Percentiles rank a stretch among this genome's conserved stretches.
Conservation (phyloP, 306 rosid species). For the Vigna mungo region DNA sequence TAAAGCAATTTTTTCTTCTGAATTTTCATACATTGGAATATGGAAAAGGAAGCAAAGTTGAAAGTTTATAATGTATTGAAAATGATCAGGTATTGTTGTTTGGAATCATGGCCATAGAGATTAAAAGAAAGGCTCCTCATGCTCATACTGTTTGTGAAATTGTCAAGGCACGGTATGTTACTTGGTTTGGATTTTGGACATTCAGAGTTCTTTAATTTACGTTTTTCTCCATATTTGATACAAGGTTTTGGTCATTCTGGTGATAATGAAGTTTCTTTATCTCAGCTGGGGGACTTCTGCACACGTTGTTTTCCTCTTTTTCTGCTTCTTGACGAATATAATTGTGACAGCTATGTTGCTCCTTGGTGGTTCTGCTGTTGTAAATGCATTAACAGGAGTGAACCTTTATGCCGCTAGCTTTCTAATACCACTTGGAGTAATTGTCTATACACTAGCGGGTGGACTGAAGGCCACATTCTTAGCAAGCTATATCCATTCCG, state of each 20-base stretch:
- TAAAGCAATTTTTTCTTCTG: neutral
- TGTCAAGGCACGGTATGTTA: slow-evolving; percentile 84
- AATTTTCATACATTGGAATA: slow-evolving; percentile 4
- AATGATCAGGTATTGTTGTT: slow-evolving; percentile 76
- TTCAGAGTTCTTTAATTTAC: neutral
- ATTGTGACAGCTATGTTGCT: slow-evolving; percentile 95
- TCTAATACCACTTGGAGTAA: slow-evolving; percentile 93
- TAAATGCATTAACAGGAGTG: slow-evolving; percentile 90
- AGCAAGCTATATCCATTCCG: slow-evolving; percentile 96
- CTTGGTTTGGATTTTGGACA: slow-evolving; percentile 4
- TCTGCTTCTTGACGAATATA: slow-evolving; percentile 90
- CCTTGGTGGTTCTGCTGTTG: slow-evolving; percentile 96
- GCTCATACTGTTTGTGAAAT: slow-evolving; percentile 97
- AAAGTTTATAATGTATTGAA: slow-evolving; percentile 6
- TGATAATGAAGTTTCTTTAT: slow-evolving; percentile 36
- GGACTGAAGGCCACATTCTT: slow-evolving; percentile 97
- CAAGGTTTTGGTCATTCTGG: slow-evolving; percentile 19
- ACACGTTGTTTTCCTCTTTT: slow-evolving; percentile 79
- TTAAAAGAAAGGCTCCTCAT: slow-evolving; percentile 93
- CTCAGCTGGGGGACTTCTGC: slow-evolving; percentile 92
- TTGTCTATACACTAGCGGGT: slow-evolving; percentile 90
- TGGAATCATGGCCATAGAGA: slow-evolving; percentile 96
- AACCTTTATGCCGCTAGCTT: slow-evolving; percentile 96
- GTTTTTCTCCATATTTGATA: neutral
- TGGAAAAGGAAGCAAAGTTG: slow-evolving; percentile 20